Base-by-base conservation (phyloP, 78 protist species). In the Dictyostelium intermedium region DNA sequence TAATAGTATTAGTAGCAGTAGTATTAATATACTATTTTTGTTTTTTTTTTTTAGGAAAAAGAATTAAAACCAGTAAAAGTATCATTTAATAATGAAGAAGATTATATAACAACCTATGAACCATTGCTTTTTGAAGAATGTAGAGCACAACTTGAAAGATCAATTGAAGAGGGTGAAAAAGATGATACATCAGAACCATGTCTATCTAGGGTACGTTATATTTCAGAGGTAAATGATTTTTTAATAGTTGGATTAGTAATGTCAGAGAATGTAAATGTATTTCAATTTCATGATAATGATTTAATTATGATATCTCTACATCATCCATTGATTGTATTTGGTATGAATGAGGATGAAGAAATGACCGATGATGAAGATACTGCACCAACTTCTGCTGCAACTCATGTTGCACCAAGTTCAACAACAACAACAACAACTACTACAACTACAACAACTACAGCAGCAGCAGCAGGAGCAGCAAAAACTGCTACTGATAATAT, bases 111-210 rank as follows among this genome's bases (percentile, higher is more conserved):
- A 10, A 89, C 94, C 43, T 89, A 80, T 50, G 94, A 89, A 89
- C 94, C 94, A 80, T 80, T 89, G 82, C n/a, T 89, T 13, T 80
- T 89, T 18, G 94, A 89, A 80, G 94, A 89, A 80, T 89, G 94
- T 80, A 89, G 94, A 89, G 94, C 94, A 80, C 94, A 89, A 47
- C 77, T 89, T 37, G 94, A 89, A 69, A 78, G 94, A 89, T 45
- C 94, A 30, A 89, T 89, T 47, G 81, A 80, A n/a, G 94, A 89
- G 34, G 94, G 84, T 63, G 82, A 89, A 80, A 39, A 73, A 41
- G 82, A 86, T 39, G 82, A 63, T 30, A 78, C 16, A 47, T 39
- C 61, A 27, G 94, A 89, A 47, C 94, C 94, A n/a, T 30, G 39
- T 32, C 25, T 34, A 23, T 60, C 82, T 23, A 63, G 94, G 53